Evolutionary conservation across 2,329 filamentous ascomycete genomes (phyloP).

Genomic region (Pseudogymnoascus sp.): DNA sequence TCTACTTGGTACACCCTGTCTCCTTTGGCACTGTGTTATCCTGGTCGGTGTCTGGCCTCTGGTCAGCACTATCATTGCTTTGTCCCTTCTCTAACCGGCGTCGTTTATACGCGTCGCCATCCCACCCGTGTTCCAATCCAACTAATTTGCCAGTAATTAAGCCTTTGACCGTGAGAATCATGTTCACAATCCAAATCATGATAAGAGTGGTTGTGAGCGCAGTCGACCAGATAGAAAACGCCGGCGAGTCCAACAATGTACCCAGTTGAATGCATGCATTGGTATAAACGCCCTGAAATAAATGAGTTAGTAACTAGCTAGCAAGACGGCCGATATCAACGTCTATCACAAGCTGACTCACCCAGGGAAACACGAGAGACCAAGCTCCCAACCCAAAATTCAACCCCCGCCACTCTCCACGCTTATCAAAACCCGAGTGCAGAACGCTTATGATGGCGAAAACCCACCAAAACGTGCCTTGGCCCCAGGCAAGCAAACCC

Average conservation of each 20-base stretch:
- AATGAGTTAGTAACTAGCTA: neutral
- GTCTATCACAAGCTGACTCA: constrained; percentile 16
- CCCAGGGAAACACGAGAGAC: constrained; percentile 33
- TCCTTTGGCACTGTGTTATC: neutral
- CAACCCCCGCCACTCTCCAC: constrained; percentile 16
- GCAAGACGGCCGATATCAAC: neutral
- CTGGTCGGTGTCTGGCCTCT: neutral
- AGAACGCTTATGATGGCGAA: constrained; percentile 31
- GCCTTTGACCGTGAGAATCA: constrained; percentile 27
- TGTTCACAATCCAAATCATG: constrained; percentile 27
- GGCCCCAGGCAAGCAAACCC: constrained; percentile 33
- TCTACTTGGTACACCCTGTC: neutral
- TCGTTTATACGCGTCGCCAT: constrained; percentile 20
- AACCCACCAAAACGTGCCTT: constrained; percentile 35
- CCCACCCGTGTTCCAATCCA: constrained; percentile 25
- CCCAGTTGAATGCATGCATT: constrained; percentile 32
- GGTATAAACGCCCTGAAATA: constrained; percentile 31
- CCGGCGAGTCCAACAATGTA: constrained; percentile 30
- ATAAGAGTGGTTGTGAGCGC: constrained; percentile 29
- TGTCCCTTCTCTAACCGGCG: neutral
- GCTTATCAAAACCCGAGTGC: constrained; percentile 22
- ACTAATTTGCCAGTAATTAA: constrained; percentile 26
- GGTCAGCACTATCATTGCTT: neutral
- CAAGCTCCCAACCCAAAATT: constrained; percentile 28
- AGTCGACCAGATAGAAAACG: constrained; percentile 33